Conservation (phyloP, 805 yeast genomes). For the Yarrowia sp. region DNA sequence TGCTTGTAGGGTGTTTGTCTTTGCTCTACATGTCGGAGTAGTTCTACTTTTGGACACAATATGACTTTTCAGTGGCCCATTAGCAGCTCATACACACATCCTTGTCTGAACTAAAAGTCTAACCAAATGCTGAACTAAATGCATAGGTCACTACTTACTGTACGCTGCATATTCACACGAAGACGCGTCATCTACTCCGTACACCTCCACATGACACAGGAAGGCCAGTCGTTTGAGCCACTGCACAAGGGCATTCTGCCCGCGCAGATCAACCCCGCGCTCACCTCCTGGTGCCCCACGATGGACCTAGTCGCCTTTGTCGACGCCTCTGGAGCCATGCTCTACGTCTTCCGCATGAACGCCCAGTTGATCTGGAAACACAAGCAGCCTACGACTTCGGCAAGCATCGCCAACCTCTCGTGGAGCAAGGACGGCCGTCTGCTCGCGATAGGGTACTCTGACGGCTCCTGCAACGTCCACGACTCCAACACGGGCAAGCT, state of each 20-base stretch:
- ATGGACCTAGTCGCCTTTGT: conserved; percentile 51
- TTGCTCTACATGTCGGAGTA: no score
- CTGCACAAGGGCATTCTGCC: conserved; percentile 30
- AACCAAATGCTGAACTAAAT: no score
- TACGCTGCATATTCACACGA: no score
- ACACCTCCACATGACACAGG: neutral
- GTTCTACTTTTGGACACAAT: no score
- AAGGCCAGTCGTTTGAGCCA: neutral
- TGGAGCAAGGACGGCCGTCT: conserved; percentile 45
- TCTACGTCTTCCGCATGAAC: conserved; percentile 53
- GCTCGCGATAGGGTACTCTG: conserved; percentile 49
- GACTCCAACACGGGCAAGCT: conserved; percentile 50
- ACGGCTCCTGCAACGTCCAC: conserved; percentile 46
- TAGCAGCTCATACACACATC: no score
- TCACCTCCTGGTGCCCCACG: conserved; percentile 45
- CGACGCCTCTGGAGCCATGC: conserved; percentile 44
- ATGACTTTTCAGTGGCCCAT: no score
- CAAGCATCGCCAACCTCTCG: conserved; percentile 15
- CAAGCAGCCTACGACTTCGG: neutral
- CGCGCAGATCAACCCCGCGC: conserved; percentile 34
- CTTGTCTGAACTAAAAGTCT: no score
- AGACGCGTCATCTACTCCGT: neutral
- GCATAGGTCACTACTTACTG: no score
- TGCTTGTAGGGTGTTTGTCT: no score
- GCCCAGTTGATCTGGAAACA: conserved; percentile 55